Percentiles rank a stretch among this genome's conserved stretches.
Evolutionary conservation across 768 basidiomycete species (phyloP).

Genomic region (Tulasnella sp.): DNA sequence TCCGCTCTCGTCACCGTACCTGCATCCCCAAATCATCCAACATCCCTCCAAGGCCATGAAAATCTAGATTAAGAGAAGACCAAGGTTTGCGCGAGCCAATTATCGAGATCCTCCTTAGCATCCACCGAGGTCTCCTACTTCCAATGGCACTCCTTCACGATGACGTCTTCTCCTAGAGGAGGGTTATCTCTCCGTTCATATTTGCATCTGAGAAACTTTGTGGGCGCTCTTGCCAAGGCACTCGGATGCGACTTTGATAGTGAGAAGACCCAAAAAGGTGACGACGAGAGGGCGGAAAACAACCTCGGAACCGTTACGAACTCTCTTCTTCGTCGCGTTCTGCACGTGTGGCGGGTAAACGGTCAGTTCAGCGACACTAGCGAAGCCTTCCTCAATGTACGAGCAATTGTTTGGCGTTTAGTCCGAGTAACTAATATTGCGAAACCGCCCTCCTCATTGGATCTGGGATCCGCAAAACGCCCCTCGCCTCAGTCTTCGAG

Average conservation of each 20-base stretch:
- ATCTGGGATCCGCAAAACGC: constrained; percentile 94
- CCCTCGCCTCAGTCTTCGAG: constrained; percentile 82
- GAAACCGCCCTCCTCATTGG: constrained; percentile 87
- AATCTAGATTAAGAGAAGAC: constrained; percentile 93
- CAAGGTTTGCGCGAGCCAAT: constrained; percentile 77
- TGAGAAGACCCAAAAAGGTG: constrained; percentile 1
- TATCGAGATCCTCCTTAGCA: constrained; percentile 74
- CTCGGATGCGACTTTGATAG: constrained; percentile 4
- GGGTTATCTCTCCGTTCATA: constrained; percentile 90
- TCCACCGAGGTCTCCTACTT: constrained; percentile 92
- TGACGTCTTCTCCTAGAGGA: constrained; percentile 88
- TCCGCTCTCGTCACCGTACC: constrained; percentile 78
- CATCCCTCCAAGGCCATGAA: constrained; percentile 54
- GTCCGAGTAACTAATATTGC: constrained; percentile 40
- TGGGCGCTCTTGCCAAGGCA: constrained; percentile 38
- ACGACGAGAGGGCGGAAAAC: not conserved
- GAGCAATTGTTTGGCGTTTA: constrained; percentile 15
- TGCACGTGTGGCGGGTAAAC: not conserved
- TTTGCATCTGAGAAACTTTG: constrained; percentile 91
- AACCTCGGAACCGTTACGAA: not conserved
- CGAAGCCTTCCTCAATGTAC: constrained; percentile 76
- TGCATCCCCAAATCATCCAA: not conserved
- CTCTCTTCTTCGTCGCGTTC: not conserved
- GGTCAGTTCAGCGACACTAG: constrained; percentile 61
- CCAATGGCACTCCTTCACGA: constrained; percentile 97